phyloP scores from a whole-genome alignment of 345 rosid genomes.

The Citrus unshiu region DNA sequence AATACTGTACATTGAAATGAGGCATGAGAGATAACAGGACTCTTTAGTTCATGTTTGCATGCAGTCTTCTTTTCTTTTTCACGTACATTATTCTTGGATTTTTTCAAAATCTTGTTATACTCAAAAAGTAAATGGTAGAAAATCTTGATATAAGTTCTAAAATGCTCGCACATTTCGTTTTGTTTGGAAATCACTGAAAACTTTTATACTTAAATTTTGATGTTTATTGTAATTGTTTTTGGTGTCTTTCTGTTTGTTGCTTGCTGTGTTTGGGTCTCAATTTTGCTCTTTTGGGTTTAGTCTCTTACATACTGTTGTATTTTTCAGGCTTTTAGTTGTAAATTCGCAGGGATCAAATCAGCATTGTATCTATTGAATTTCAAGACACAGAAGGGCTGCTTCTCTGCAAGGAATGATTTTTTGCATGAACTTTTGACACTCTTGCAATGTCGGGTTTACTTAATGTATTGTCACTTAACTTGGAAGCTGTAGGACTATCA shows the following conservation, averaged over 20 bases:
- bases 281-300: background rate
- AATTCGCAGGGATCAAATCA: conserved; percentile 16
- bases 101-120: background rate
- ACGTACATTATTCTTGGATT: background rate
- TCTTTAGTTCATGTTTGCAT: background rate
- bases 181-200: background rate
- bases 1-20: background rate
- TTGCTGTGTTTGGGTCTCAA: background rate
- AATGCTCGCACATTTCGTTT: background rate
- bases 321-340: conserved; percentile 40
- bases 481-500: background rate
- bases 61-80: background rate
- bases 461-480: conserved; percentile 53
- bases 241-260: background rate
- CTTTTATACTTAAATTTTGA: background rate
- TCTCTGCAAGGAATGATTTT: conserved; percentile 54
- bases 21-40: background rate
- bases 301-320: conserved; percentile 25
- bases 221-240: background rate
- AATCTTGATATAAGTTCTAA: background rate
- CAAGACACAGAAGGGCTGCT: conserved; percentile 36
- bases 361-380: conserved; percentile 26
- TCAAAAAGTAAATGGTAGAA: background rate
- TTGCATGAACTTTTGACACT: conserved; percentile 48
- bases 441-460: conserved; percentile 87